Conservation (phyloP, 1,284 basidiomycete genomes). For the Ceratobasidium sp. region DNA sequence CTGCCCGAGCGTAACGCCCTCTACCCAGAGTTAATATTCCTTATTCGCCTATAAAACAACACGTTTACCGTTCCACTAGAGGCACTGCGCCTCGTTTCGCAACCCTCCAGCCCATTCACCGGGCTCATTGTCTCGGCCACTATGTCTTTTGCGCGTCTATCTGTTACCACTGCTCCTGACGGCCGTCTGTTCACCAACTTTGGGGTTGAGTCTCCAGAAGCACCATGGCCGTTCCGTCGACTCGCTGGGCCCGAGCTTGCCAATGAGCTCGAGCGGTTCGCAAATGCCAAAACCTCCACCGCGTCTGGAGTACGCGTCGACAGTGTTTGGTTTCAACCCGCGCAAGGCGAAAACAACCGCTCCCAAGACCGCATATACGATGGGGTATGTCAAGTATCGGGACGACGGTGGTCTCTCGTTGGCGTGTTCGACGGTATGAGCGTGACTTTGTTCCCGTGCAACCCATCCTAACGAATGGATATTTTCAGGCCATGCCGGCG, state of each 20-base stretch:
- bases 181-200: slow-evolving; percentile 15
- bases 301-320: slow-evolving; percentile 37
- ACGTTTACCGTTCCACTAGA: not conserved
- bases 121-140: not conserved
- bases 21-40: not conserved
- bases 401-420: slow-evolving; percentile 20
- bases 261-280: slow-evolving; percentile 9
- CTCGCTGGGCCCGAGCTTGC: slow-evolving; percentile 26
- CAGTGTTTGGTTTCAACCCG: slow-evolving; percentile 43
- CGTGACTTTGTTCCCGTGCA: too few relatives aligned
- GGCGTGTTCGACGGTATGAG: slow-evolving; percentile 43
- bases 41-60: not conserved
- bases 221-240: slow-evolving; percentile 26
- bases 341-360: slow-evolving; percentile 30
- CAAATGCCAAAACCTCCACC: slow-evolving; percentile 19
- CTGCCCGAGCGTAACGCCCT: slow-evolving; percentile 4
- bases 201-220: not conserved
- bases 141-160: slow-evolving; percentile 11
- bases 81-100: not conserved
- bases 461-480: not conserved
- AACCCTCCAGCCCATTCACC: not conserved
- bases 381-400: not conserved
- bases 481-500: slow-evolving; percentile 32
- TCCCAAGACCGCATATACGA: slow-evolving; percentile 44
- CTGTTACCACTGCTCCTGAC: slow-evolving; percentile 16